Evolutionary conservation across 768 basidiomycete species (phyloP), one percentile per base, ranked within the genome.

Genomic region (Auriscalpium vulgare): DNA sequence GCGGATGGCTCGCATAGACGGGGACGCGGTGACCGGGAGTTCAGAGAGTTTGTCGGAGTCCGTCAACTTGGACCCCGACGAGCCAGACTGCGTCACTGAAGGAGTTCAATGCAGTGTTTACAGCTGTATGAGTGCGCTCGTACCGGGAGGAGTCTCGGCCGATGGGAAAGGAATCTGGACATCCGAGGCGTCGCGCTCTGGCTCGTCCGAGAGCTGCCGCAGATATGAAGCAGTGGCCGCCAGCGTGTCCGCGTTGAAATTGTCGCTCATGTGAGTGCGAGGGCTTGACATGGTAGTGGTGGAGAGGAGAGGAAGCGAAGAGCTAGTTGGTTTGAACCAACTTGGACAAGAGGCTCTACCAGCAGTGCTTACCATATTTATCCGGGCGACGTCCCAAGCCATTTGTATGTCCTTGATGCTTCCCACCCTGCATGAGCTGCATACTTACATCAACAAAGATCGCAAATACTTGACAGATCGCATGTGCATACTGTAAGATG

Each of bases 1-100:
- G 62, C 66, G 7, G 23, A 68, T 53, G 65, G 64, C 51, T 2
- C 71, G 69, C 8, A 64, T 63, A 14, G 65, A 56, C n/a, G 69
- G 62, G 8, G 76, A 69, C 8, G 72, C 64, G 10, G 65, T 64
- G 68, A 54, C 69, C 0, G 74, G 72, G 23, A 75, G 64, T 29
- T 72, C 68, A 35, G 73, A 65, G 23, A 79, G 71, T 54, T 74
- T 78, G 49, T 82, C 81, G 4, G 78, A 76, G 51, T 70, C 73
- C 1, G 75, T 71, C 17, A 59, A 58, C 23, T 71, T 69, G 2
- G 74, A 71, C 10, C 51, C 62, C 1, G 66, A 63, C n/a, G 68
- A 65, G 8, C 54, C 59, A 4, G 65, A 59, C 10, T 64, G 67
- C 68, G 50, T 9, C 14, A 48, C 38, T n/a, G 40, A 47, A 21